These are phyloP conservation scores for Closterium sp. DNA, from an alignment of 139 green algal genomes.

Conservation along the genomic window DNA sequence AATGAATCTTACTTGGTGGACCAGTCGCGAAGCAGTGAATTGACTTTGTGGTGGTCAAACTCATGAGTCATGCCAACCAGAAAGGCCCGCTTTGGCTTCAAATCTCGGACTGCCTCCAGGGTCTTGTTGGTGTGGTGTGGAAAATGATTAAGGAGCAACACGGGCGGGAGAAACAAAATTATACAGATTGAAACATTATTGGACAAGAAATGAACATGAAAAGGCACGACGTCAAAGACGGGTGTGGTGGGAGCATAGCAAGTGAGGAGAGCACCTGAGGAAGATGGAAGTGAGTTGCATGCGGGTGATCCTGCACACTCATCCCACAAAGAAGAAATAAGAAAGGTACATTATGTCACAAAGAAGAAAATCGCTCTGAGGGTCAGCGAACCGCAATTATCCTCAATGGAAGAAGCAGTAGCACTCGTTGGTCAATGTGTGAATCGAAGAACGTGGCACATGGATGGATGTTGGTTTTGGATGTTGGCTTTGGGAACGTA, in stretches of 20 bases:
- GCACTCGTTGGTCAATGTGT: too few relatives aligned
- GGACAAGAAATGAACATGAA: too few relatives aligned
- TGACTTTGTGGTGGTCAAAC: slow-evolving; percentile 36
- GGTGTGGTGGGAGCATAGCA: not conserved
- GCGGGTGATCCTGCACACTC: not conserved
- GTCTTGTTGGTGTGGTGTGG: slow-evolving; percentile 13
- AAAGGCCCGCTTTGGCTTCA: slow-evolving; percentile 26
- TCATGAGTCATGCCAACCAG: slow-evolving; percentile 46
- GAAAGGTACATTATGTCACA: too few relatives aligned
- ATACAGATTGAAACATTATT: too few relatives aligned
- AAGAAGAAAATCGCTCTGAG: too few relatives aligned
- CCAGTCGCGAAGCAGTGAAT: slow-evolving; percentile 17
- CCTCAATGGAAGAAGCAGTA: too few relatives aligned
- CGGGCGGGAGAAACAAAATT: too few relatives aligned
- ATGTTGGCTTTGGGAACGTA: not conserved
- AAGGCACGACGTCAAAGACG: not conserved
- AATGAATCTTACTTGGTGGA: slow-evolving; percentile 1
- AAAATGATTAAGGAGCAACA: not conserved
- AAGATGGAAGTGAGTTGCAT: not conserved
- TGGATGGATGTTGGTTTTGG: too few relatives aligned
- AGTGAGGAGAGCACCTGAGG: not conserved
- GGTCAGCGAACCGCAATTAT: too few relatives aligned
- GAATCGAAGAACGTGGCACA: too few relatives aligned
- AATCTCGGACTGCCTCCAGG: slow-evolving; percentile 29
- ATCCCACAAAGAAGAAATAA: not conserved